Conservation (phyloP, 768 basidiomycete species). For the Hirschioporus abietinus region DNA sequence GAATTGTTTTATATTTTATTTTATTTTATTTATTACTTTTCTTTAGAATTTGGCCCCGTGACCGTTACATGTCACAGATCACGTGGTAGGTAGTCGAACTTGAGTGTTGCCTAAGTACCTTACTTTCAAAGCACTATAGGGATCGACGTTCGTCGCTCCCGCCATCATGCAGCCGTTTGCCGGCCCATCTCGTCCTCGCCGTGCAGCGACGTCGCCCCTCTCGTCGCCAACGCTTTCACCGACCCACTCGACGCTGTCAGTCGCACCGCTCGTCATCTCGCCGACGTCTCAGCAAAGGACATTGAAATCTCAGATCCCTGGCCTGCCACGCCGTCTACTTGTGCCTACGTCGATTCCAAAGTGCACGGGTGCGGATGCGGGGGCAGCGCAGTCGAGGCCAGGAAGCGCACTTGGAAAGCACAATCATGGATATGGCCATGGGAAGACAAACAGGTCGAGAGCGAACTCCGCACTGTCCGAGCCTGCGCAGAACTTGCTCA, state of each 20-base stretch:
- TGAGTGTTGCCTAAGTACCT: no score
- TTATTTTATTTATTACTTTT: no score
- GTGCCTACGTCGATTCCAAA: constrained; percentile 14
- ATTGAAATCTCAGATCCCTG: constrained; percentile 29
- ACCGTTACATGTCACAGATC: no score
- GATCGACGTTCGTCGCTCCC: not conserved
- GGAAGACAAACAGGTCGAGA: constrained; percentile 13
- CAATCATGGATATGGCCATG: constrained; percentile 18
- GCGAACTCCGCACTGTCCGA: constrained; percentile 25
- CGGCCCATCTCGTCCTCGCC: not conserved
- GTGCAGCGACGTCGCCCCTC: not conserved
- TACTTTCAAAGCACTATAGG: no score
- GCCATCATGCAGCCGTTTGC: not conserved
- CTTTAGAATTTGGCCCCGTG: no score
- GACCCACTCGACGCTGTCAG: not conserved
- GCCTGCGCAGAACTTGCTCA: constrained; percentile 6
- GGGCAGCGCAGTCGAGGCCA: constrained; percentile 23
- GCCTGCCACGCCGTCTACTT: constrained; percentile 32
- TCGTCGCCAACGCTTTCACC: not conserved
- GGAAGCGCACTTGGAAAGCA: constrained; percentile 12
- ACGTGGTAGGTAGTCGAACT: no score
- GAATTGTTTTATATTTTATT: no score
- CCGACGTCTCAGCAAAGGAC: not conserved
- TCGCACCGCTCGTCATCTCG: not conserved
- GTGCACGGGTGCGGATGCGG: constrained; percentile 25